A percentile compares a stretch with the other conserved stretches of the same genome.
Conservation (phyloP, 495 filamentous ascomycete species). For the Evernia prunastri region DNA sequence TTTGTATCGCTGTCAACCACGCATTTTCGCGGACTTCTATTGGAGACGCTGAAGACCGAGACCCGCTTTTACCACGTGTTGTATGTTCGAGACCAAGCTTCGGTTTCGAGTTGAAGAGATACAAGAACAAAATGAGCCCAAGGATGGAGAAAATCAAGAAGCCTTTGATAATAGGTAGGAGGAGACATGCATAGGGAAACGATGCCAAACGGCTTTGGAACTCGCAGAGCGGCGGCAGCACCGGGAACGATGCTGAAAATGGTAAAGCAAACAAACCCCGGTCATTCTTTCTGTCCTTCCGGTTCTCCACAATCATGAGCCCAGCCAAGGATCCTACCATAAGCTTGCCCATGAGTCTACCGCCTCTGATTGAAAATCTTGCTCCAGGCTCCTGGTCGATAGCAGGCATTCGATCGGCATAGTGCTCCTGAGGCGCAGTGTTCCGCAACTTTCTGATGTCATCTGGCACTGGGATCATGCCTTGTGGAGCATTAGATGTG, state of each 20-base stretch:
- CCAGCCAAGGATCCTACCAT: conserved; percentile 90
- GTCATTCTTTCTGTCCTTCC: conserved; percentile 42
- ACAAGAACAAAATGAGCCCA: conserved; percentile 35
- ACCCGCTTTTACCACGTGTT: conserved; percentile 27
- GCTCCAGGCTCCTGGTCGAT: conserved; percentile 6
- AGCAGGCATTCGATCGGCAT: conserved; percentile 26
- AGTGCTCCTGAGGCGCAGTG: conserved; percentile 37
- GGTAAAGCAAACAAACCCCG: conserved; percentile 20
- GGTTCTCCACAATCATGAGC: conserved; percentile 74
- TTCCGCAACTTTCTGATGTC: conserved; percentile 62
- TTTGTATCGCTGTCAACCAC: conserved; percentile 92
- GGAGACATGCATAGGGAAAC: conserved; percentile 19
- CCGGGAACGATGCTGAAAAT: conserved; percentile 8
- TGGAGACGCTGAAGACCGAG: conserved; percentile 66
- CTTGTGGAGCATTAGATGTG: conserved; percentile 37
- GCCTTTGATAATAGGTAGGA: conserved; percentile 26
- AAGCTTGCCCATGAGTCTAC: conserved; percentile 58
- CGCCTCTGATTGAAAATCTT: conserved; percentile 1
- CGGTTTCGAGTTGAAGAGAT: conserved; percentile 56
- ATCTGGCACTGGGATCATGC: conserved; percentile 73
- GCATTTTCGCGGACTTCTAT: conserved; percentile 81
- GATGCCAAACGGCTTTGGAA: conserved; percentile 1
- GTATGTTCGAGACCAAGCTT: conserved; percentile 30
- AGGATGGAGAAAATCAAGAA: conserved; percentile 21
- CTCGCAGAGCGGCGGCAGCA: background rate